phyloP scores from a whole-genome alignment of 768 basidiomycete species.

The Boletus rufocinnamomeus region DNA sequence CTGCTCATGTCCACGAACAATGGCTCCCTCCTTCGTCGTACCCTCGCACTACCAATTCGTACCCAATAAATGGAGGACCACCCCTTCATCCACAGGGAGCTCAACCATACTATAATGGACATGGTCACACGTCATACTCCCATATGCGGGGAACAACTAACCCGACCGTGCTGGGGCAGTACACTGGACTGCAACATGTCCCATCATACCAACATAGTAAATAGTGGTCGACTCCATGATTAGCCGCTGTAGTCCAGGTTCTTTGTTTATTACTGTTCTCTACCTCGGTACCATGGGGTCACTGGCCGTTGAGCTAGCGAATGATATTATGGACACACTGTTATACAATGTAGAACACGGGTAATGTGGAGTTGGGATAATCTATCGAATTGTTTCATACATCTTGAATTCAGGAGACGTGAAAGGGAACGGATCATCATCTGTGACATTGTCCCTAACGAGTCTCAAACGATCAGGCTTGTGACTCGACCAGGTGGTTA shows the following conservation, averaged over 20 bases:
- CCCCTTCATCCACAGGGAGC: conserved; percentile 22
- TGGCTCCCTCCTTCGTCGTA: conserved; percentile 28
- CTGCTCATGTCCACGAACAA: conserved; percentile 26
- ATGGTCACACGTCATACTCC: conserved; percentile 29
- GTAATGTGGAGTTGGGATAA: conserved; percentile 26
- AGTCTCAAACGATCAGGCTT: conserved; percentile 4
- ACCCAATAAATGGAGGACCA: conserved; percentile 21
- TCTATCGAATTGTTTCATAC: conserved; percentile 75
- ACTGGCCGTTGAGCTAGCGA: neutral
- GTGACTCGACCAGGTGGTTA: neutral
- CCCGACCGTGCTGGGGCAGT: conserved; percentile 24
- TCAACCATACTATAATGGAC: conserved; percentile 31
- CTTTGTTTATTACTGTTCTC: conserved; percentile 13
- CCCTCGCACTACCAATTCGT: conserved; percentile 24
- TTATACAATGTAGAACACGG: conserved; percentile 31
- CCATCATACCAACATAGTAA: conserved; percentile 33
- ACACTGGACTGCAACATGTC: conserved; percentile 30
- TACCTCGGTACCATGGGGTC: conserved; percentile 1
- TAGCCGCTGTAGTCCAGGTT: neutral
- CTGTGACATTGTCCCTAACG: conserved; percentile 43
- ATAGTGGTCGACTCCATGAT: conserved; percentile 14
- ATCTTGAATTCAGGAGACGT: conserved; percentile 64
- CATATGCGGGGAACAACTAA: conserved; percentile 29
- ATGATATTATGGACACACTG: conserved; percentile 16
- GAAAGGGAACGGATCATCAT: conserved; percentile 78